Evolutionary conservation across 2,329 filamentous ascomycete genomes (phyloP), one percentile per base, ranked within the genome.

Genomic region (Grosmannia penicillata): DNA sequence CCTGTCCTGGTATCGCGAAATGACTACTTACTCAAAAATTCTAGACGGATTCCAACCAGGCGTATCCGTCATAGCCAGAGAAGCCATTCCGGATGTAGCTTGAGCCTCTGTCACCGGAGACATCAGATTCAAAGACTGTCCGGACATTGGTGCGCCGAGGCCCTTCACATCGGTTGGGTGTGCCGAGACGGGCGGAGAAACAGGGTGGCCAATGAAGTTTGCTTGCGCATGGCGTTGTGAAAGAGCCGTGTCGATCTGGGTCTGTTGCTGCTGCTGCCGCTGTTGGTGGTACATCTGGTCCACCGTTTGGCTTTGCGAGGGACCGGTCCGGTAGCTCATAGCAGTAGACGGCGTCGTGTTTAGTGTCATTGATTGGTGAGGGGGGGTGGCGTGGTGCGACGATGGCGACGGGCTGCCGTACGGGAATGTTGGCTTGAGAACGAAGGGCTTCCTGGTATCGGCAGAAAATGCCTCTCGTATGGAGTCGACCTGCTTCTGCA

Each of bases 391-490:
- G 15, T 46, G 42, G 72, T 35, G 38, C 4, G 43, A 30, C 6
- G 43, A 41, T 6, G 39, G 70, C 49, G 69, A 74, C 18, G 87
- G 83, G 56, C 83, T 91, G 40, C 84, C 81, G 51, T 87, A 86
- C 1, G 86, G 85, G 52, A 95, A 94, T 36, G 74, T 82, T 4
- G 82, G 73, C 57, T 93, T 94, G 42, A 96, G 63, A 47, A 89
- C 82, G 56, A 96, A 96, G 2, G 86, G 81, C 53, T 85, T 87
- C 48, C 71, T 76, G 19, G 69, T 71, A 55, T 96, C 83, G 38
- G 83, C 82, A 22, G 89, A 95, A 53, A 96, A 96, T 5, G 89
- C 89, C 52, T 89, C 77, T 29, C 89, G 77, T 24, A 96, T 72
- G 28, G 83, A 81, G 53, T 95, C 80, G 46, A 96, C 85, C 56